These are phyloP conservation scores for Diplodia sapinea DNA, from an alignment of 2,329 filamentous ascomycete genomes.

Conservation along the genomic window DNA sequence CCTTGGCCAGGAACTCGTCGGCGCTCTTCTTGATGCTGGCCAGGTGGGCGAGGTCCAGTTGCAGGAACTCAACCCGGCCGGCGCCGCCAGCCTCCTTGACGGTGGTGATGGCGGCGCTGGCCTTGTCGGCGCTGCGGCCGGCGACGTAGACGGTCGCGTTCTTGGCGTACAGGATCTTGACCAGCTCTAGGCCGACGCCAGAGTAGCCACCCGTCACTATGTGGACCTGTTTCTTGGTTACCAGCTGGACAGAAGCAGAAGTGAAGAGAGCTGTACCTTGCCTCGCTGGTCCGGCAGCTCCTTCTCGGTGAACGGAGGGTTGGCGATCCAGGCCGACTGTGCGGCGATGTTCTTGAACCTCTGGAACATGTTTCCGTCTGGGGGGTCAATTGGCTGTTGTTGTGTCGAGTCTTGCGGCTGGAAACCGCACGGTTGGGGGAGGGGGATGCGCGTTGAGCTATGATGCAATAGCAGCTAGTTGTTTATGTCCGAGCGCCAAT, in stretches of 20 bases:
- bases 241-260: neutral
- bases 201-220: slow-evolving; percentile 59
- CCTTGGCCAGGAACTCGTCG: slow-evolving; percentile 45
- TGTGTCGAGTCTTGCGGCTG: neutral
- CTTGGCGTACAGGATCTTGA: slow-evolving; percentile 59
- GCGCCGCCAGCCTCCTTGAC: slow-evolving; percentile 44
- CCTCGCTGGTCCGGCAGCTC: slow-evolving; percentile 47
- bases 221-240: slow-evolving; percentile 30
- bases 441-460: neutral
- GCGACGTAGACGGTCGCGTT: slow-evolving; percentile 64
- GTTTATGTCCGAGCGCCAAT: neutral
- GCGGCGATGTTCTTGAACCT: slow-evolving; percentile 31
- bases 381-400: neutral
- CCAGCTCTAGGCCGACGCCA: slow-evolving; percentile 60
- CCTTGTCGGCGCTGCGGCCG: slow-evolving; percentile 55
- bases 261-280: neutral
- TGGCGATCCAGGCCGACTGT: slow-evolving; percentile 41
- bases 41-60: slow-evolving; percentile 52
- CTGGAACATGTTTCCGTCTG: slow-evolving; percentile 13
- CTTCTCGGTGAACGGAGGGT: slow-evolving; percentile 52
- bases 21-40: slow-evolving; percentile 49
- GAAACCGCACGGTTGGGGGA: neutral
- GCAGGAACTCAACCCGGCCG: slow-evolving; percentile 37
- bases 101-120: slow-evolving; percentile 51
- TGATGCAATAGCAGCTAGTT: slow-evolving; percentile 4